Conservation (phyloP, 345 rosid genomes). For the Salix dunnii region DNA sequence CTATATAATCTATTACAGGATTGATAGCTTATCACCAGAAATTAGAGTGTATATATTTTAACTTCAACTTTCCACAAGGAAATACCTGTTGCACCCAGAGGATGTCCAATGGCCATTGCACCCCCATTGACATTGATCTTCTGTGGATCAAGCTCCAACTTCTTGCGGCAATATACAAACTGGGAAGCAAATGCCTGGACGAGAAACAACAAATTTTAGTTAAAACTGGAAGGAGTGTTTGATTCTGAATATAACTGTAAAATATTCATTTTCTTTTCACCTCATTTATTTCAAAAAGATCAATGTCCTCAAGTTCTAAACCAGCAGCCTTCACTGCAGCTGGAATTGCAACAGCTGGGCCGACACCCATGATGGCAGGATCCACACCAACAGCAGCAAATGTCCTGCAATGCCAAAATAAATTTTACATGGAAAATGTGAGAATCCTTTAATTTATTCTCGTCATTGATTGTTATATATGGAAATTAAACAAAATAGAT, state of each 20-base stretch:
- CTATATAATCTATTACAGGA: not conserved
- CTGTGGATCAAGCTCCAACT: constrained; percentile 77
- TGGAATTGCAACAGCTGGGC: constrained; percentile 91
- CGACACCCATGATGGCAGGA: constrained; percentile 93
- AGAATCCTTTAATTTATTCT: too few species aligned
- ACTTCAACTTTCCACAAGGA: constrained; percentile 35
- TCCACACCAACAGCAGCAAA: constrained; percentile 95
- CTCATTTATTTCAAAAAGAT: constrained; percentile 98
- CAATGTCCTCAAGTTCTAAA: constrained; percentile 83
- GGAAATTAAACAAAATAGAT: too few species aligned
- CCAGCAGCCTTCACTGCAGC: constrained; percentile 96
- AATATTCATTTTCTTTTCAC: constrained; percentile 26
- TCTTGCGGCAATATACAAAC: constrained; percentile 82
- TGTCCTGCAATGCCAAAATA: constrained; percentile 47
- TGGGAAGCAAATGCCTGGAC: constrained; percentile 92
- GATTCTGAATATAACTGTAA: not conserved
- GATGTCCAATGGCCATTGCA: constrained; percentile 92
- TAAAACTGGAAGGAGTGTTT: too few species aligned
- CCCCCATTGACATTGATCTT: constrained; percentile 95
- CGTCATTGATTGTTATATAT: too few species aligned
- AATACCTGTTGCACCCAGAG: constrained; percentile 90
- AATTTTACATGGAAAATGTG: not conserved
- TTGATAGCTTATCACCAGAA: not conserved
- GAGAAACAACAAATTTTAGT: not conserved
- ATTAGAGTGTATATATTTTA: not conserved